Percentiles rank a stretch among this genome's conserved stretches.
Conservation (phyloP, 441 rosid species). For the Aleurites moluccanus region DNA sequence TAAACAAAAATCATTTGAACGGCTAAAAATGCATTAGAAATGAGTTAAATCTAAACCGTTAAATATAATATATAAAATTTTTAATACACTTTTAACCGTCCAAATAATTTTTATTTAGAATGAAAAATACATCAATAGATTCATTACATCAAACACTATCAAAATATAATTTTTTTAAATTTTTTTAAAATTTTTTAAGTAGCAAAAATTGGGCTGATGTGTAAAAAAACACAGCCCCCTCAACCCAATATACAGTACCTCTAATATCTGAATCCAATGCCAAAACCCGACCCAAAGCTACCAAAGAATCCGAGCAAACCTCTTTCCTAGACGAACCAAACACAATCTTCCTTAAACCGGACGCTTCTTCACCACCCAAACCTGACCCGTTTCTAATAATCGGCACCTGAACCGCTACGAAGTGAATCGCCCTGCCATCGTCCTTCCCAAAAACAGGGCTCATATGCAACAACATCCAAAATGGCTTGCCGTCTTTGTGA, state of each 20-base stretch:
- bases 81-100: too few species aligned
- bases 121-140: too few species aligned
- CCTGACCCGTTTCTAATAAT: conserved; percentile 38
- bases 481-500: conserved; percentile 78
- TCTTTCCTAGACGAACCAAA: conserved; percentile 84
- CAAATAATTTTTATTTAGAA: too few species aligned
- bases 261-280: conserved; percentile 42
- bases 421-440: conserved; percentile 64
- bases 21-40: too few species aligned
- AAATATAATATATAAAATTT: too few species aligned
- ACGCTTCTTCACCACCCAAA: conserved; percentile 22
- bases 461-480: conserved; percentile 84
- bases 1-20: too few species aligned
- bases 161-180: too few species aligned
- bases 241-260: conserved; percentile 64
- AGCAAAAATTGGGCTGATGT: too few species aligned
- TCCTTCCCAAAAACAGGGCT: conserved; percentile 55
- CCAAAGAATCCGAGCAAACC: conserved; percentile 51
- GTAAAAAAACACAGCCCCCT: too few species aligned
- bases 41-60: too few species aligned
- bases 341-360: conserved; percentile 21
- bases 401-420: conserved; percentile 86
- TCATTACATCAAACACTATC: too few species aligned
- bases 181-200: too few species aligned
- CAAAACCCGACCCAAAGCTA: conserved; percentile 41